Base-by-base conservation (phyloP, 768 basidiomycete genomes). In the Tricholomella constricta region DNA sequence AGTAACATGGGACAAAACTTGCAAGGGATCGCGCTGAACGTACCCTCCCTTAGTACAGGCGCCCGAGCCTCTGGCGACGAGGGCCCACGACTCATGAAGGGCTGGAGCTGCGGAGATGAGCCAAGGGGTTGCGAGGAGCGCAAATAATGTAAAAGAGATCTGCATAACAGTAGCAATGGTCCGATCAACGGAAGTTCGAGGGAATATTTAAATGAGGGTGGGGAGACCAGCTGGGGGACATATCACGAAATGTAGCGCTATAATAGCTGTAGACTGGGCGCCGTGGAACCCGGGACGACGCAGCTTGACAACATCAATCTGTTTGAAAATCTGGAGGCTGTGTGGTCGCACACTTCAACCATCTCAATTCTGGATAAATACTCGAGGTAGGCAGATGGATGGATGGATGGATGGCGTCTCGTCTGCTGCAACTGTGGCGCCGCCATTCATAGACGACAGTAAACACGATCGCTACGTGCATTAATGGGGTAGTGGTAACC, bases 401-500 rank as follows among this genome's bases (percentile, higher is more conserved):
- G 10, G 12, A 6, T 29, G 15, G 8, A 6, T 15, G 27, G 15
- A 45, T 29, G 27, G n/a, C 27, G 14, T 6, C 7, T 15, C 7
- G 15, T 38, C 41, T 6, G 4, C 23, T 42, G 36, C 36, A 37
- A 37, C 15, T 15, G 15, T 37, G 15, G 36, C 36, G 29, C 29
- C 11, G 11, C 6, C 36, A 15, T 20, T 15, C n/a, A n/a, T n/a
- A n/a, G n/a, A n/a, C n/a, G n/a, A n/a, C n/a, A n/a, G n/a, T n/a
- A n/a, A n/a, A n/a, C n/a, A n/a, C n/a, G n/a, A n/a, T n/a, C n/a
- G n/a, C 9, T 32, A 32, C 3, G 31, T 4, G 57, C 57, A 58
- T 58, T 58, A 57, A 53, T 54, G 52, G 56, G 55, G 55, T 52
- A 54, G 56, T 57, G 56, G 56, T 50, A 46, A 56, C 51, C 57